phyloP scores from a whole-genome alignment of 1,284 basidiomycete species.

The Naganishia liquefaciens region DNA sequence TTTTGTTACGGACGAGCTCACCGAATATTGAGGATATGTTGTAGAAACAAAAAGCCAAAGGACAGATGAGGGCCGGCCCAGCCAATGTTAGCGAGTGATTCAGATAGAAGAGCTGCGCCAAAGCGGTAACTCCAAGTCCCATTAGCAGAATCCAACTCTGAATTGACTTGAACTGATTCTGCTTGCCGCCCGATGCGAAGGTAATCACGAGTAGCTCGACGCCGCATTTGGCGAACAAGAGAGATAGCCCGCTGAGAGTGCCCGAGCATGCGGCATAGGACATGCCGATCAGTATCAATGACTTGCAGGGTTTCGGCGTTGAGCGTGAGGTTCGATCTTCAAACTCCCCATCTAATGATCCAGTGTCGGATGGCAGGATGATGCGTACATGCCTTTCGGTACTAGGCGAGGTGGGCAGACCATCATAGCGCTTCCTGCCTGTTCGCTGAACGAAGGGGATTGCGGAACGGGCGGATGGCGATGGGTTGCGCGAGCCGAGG shows the following conservation, averaged over 20 bases:
- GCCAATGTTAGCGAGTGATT: slow-evolving; percentile 84
- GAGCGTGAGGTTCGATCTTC: slow-evolving; percentile 34
- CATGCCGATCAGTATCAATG: slow-evolving; percentile 67
- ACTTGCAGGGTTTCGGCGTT: slow-evolving; percentile 12
- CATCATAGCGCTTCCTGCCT: neutral
- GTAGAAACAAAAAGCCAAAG: slow-evolving; percentile 94
- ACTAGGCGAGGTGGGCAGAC: neutral
- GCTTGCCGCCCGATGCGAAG: slow-evolving; percentile 59
- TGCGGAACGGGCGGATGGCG: slow-evolving; percentile 16
- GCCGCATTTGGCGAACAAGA: slow-evolving; percentile 91
- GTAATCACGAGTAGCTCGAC: slow-evolving; percentile 86
- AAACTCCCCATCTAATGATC: slow-evolving; percentile 31
- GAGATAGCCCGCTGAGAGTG: slow-evolving; percentile 88
- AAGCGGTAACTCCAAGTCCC: slow-evolving; percentile 44
- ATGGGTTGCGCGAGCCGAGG: slow-evolving; percentile 13
- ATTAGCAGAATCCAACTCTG: slow-evolving; percentile 49
- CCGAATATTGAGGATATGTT: slow-evolving; percentile 83
- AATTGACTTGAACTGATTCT: slow-evolving; percentile 75
- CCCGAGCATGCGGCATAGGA: slow-evolving; percentile 88
- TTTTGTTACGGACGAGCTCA: slow-evolving; percentile 32
- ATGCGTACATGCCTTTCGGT: slow-evolving; percentile 11
- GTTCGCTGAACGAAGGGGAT: slow-evolving; percentile 8
- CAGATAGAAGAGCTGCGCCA: slow-evolving; percentile 75
- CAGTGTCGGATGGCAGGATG: slow-evolving; percentile 7
- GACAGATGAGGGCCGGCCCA: slow-evolving; percentile 86